phyloP scores from a whole-genome alignment of 345 rosid genomes.

The Linum usitatissimum region DNA sequence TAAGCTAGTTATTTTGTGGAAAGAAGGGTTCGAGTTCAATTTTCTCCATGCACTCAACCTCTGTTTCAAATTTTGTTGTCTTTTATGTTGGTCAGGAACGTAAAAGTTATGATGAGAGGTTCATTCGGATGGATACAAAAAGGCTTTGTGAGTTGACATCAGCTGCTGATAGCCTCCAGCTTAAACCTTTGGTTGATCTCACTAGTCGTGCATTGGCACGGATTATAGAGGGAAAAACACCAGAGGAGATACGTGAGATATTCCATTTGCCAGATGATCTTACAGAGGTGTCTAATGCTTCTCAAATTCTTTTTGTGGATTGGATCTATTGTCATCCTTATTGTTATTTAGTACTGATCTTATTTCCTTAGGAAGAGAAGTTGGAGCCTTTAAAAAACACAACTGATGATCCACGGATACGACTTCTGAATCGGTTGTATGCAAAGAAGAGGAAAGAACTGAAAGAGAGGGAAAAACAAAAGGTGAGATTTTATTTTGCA shows the following conservation, averaged over 20 bases:
- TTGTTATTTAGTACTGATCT: conserved; percentile 1
- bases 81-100: conserved; percentile 45
- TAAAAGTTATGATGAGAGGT: conserved; percentile 70
- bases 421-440: conserved; percentile 65
- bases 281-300: conserved; percentile 72
- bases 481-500: conserved; percentile 30
- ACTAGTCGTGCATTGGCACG: conserved; percentile 89
- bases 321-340: conserved; percentile 11
- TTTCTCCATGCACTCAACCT: not conserved
- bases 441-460: conserved; percentile 81
- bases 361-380: conserved; percentile 59
- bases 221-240: conserved; percentile 72
- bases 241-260: conserved; percentile 82
- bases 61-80: conserved; percentile 6
- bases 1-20: not conserved
- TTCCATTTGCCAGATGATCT: conserved; percentile 94
- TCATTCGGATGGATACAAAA: conserved; percentile 76
- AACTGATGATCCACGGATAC: conserved; percentile 78
- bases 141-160: conserved; percentile 84
- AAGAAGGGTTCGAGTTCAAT: not conserved
- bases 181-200: conserved; percentile 83
- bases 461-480: conserved; percentile 60
- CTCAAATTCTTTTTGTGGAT: conserved; percentile 8
- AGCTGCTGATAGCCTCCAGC: conserved; percentile 87
- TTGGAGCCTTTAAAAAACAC: conserved; percentile 80